phyloP scores from a whole-genome alignment of 768 basidiomycete genomes.

The Psilocybe tampanensis region DNA sequence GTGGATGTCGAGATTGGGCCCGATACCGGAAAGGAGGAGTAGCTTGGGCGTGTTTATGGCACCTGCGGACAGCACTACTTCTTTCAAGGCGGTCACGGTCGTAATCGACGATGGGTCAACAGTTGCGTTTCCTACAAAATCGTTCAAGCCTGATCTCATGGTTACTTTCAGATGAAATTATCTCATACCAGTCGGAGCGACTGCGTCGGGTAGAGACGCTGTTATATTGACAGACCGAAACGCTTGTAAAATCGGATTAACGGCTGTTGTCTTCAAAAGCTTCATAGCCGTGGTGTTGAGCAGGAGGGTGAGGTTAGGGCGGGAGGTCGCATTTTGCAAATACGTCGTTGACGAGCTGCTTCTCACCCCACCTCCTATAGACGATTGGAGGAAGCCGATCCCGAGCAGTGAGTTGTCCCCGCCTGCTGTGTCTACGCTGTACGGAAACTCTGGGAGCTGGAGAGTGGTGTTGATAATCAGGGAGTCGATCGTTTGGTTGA shows the following conservation, averaged over 20 bases:
- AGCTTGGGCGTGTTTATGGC: constrained; percentile 35
- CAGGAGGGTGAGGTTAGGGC: constrained; percentile 14
- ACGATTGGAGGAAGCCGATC: constrained; percentile 13
- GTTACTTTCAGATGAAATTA: not conserved
- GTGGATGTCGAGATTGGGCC: constrained; percentile 23
- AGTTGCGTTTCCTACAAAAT: not conserved
- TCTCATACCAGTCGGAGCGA: not conserved
- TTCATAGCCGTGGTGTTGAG: constrained; percentile 15
- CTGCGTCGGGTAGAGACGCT: not conserved
- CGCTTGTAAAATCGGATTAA: not conserved
- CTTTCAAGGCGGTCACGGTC: constrained; percentile 26
- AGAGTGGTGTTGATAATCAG: constrained; percentile 26
- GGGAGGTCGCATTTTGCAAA: constrained; percentile 1
- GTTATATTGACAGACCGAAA: constrained; percentile 13
- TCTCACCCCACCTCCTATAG: constrained; percentile 9
- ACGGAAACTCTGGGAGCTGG: constrained; percentile 35
- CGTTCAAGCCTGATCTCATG: not conserved
- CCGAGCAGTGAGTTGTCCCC: constrained; percentile 8
- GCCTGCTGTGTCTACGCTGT: constrained; percentile 24
- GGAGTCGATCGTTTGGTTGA: constrained; percentile 25
- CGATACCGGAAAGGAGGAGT: constrained; percentile 37
- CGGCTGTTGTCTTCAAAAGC: constrained; percentile 7
- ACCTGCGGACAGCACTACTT: constrained; percentile 41
- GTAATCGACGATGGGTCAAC: not conserved
- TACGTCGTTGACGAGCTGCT: constrained; percentile 18